A percentile compares a stretch with the other conserved stretches of the same genome.
Evolutionary conservation across 1,284 basidiomycete genomes (phyloP).

Genomic region (Leccinum angustisporum): DNA sequence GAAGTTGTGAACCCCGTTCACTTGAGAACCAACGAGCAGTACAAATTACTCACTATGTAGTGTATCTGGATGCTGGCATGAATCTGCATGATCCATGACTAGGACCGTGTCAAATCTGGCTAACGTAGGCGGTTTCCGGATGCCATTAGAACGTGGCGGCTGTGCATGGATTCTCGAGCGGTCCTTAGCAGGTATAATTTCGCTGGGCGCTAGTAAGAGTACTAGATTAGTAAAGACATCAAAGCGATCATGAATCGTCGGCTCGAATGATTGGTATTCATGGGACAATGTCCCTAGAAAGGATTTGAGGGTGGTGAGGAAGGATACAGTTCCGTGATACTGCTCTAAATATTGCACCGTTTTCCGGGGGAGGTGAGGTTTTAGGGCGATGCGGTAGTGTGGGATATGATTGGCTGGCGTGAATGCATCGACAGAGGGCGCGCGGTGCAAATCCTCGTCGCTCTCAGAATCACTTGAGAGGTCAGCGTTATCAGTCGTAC

Average conservation of each 20-base stretch:
- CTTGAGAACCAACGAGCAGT: neutral
- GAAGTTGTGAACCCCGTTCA: neutral
- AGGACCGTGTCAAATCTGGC: neutral
- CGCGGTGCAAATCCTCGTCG: neutral
- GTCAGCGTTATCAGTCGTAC: neutral
- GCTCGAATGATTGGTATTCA: neutral
- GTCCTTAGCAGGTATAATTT: neutral
- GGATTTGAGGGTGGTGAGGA: neutral
- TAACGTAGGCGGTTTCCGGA: neutral
- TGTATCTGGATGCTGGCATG: neutral
- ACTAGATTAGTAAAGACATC: neutral
- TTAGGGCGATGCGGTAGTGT: neutral
- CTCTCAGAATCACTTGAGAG: neutral
- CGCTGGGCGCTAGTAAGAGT: neutral
- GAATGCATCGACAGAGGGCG: no score
- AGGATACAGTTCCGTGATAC: neutral
- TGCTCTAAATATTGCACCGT: conserved; percentile 1
- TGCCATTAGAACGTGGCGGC: neutral
- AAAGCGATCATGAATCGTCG: neutral
- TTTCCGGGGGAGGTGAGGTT: neutral
- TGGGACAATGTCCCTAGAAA: neutral
- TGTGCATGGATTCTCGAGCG: neutral
- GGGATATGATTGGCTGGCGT: neutral
- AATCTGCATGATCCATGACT: neutral
- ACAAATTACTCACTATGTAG: neutral